Conservation (phyloP, 2,329 filamentous ascomycete genomes). For the Trichophyton mentagrophytes region DNA sequence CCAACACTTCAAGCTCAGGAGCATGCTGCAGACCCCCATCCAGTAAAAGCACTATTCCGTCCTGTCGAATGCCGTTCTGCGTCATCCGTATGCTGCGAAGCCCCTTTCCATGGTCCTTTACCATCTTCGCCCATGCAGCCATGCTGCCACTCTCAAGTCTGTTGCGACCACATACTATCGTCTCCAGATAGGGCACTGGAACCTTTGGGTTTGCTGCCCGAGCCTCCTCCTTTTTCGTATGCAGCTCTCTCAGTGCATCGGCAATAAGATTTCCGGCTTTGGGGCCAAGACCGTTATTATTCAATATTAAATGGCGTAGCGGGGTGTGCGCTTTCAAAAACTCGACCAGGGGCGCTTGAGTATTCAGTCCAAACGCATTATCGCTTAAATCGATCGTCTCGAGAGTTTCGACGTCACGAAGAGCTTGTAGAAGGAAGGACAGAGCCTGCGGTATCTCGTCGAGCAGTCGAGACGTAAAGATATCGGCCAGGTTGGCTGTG, state of each 20-base stretch:
- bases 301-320: conserved; percentile 85
- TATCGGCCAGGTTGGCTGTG: conserved; percentile 82
- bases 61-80: conserved; percentile 91
- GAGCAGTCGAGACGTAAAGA: conserved; percentile 89
- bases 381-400: conserved; percentile 92
- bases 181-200: conserved; percentile 72
- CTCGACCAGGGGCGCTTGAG: conserved; percentile 78
- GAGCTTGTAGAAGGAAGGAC: conserved; percentile 67
- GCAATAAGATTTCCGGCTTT: conserved; percentile 81
- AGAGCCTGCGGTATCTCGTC: conserved; percentile 88
- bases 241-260: conserved; percentile 69
- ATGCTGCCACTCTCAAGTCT: conserved; percentile 91
- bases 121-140: conserved; percentile 84
- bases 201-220: conserved; percentile 40
- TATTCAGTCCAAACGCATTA: conserved; percentile 95
- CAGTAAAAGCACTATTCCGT: conserved; percentile 74
- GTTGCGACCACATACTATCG: conserved; percentile 94
- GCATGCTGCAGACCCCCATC: conserved; percentile 64
- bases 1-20: conserved; percentile 57
- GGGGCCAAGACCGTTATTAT: conserved; percentile 95
- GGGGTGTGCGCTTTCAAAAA: conserved; percentile 83
- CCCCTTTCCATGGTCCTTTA: conserved; percentile 61
- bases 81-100: conserved; percentile 91
- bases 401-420: conserved; percentile 73
- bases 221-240: conserved; percentile 69